Conservation (phyloP, 345 rosid species). For the Erodium maritimum region DNA sequence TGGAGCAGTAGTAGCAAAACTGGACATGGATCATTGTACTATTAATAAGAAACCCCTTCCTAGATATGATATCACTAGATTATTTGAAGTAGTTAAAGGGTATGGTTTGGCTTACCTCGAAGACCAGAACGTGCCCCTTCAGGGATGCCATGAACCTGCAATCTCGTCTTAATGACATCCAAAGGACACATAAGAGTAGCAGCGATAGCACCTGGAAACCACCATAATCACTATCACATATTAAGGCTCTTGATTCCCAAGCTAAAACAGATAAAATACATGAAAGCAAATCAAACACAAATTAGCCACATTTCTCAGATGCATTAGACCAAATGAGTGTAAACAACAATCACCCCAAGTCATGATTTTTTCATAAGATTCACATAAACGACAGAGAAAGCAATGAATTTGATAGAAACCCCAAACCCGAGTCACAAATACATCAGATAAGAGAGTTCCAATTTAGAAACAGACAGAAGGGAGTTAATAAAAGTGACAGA, state of each 20-base stretch:
- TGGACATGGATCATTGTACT: no score
- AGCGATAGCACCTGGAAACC: conserved; percentile 64
- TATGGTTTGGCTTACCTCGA: conserved; percentile 43
- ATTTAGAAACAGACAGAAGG: neutral
- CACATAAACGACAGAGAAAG: no score
- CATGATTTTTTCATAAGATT: no score
- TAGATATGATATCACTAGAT: no score
- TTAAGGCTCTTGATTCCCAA: neutral
- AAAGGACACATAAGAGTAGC: conserved; percentile 91
- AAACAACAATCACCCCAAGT: no score
- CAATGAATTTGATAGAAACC: neutral
- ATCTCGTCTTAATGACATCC: conserved; percentile 94
- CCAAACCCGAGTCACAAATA: neutral
- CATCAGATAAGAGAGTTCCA: conserved; percentile 1
- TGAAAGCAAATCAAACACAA: neutral
- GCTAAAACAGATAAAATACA: conserved; percentile 1
- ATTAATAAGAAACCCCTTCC: no score
- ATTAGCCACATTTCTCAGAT: no score
- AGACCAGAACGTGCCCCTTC: conserved; percentile 21
- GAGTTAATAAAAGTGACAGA: neutral
- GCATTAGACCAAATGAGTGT: no score
- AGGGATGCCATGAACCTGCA: conserved; percentile 87
- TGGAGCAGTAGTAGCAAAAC: no score
- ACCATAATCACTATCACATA: neutral
- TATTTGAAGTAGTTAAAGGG: no score